Conservation (phyloP, 2,329 filamentous ascomycete species). For the Alternaria alternata region DNA sequence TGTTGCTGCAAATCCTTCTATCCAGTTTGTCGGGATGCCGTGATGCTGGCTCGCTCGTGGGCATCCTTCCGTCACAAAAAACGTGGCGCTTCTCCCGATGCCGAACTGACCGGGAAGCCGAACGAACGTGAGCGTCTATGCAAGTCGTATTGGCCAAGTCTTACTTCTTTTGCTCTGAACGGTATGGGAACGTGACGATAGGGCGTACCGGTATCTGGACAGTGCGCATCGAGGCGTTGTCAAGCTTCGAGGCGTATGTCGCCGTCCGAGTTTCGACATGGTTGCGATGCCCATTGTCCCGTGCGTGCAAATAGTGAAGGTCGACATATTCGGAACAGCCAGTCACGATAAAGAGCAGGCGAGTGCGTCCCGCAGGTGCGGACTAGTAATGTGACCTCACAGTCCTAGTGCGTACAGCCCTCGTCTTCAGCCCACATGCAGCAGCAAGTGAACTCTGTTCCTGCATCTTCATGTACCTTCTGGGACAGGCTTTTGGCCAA, state of each 20-base stretch:
- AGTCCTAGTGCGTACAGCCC: background rate
- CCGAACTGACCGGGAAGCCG: conserved; percentile 18
- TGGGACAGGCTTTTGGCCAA: conserved; percentile 20
- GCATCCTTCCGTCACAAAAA: conserved; percentile 29
- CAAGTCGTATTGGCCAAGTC: conserved; percentile 29
- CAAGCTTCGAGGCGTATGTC: conserved; percentile 13
- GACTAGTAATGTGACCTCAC: conserved; percentile 1
- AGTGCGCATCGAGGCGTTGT: conserved; percentile 9
- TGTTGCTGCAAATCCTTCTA: conserved; percentile 13
- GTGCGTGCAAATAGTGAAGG: conserved; percentile 18
- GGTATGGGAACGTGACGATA: conserved; percentile 2
- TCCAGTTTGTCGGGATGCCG: conserved; percentile 26
- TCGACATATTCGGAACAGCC: conserved; percentile 23
- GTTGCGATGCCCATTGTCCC: conserved; percentile 8
- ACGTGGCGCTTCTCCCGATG: conserved; percentile 34
- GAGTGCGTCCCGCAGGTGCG: background rate
- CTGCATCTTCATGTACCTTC: conserved; percentile 27
- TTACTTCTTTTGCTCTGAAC: conserved; percentile 6
- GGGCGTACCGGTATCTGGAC: background rate
- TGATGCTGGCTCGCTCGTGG: conserved; percentile 29
- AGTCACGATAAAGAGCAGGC: conserved; percentile 5
- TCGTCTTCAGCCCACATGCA: conserved; percentile 7
- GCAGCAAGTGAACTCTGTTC: conserved; percentile 17
- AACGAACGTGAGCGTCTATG: conserved; percentile 21
- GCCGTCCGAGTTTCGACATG: conserved; percentile 32